A percentile compares a stretch with the other conserved stretches of the same genome.
Evolutionary conservation across 306 rosid genomes (phyloP).

Genomic region (Aeschynomene evenia): DNA sequence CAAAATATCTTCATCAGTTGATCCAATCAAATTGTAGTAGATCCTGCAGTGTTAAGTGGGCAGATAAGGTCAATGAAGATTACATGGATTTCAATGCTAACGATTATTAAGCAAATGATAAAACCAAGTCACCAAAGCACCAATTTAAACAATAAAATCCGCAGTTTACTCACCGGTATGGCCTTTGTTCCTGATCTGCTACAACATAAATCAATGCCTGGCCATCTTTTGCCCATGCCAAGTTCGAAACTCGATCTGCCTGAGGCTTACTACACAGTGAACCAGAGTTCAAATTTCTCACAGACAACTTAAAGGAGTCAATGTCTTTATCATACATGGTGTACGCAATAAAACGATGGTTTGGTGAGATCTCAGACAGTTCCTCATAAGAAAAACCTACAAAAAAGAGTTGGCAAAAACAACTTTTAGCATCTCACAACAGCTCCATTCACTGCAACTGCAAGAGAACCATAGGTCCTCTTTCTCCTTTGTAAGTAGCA

Average conservation of each 20-base stretch:
- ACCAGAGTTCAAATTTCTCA: constrained; percentile 92
- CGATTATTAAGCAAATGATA: constrained; percentile 7
- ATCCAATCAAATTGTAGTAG: constrained; percentile 82
- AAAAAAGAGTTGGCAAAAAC: neutral
- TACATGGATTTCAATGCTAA: constrained; percentile 1
- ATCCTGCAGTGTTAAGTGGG: constrained; percentile 44
- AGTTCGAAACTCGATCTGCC: constrained; percentile 69
- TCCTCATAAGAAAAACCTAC: constrained; percentile 94
- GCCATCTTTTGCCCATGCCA: constrained; percentile 93
- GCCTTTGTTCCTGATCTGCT: constrained; percentile 74
- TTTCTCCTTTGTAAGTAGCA: neutral
- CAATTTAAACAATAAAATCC: neutral
- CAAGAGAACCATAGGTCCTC: neutral
- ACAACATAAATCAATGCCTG: constrained; percentile 87
- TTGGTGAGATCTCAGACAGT: constrained; percentile 78
- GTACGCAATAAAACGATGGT: constrained; percentile 86
- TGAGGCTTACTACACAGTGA: constrained; percentile 88
- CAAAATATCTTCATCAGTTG: constrained; percentile 79
- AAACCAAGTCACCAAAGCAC: neutral
- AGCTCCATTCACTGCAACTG: constrained; percentile 2
- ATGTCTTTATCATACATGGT: constrained; percentile 90
- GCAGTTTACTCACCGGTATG: constrained; percentile 54
- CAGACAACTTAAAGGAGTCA: constrained; percentile 71
- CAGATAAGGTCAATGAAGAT: constrained; percentile 3
- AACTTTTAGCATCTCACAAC: constrained; percentile 12